phyloP scores from a whole-genome alignment of 2,329 filamentous ascomycete species.

The Monilinia laxa region DNA sequence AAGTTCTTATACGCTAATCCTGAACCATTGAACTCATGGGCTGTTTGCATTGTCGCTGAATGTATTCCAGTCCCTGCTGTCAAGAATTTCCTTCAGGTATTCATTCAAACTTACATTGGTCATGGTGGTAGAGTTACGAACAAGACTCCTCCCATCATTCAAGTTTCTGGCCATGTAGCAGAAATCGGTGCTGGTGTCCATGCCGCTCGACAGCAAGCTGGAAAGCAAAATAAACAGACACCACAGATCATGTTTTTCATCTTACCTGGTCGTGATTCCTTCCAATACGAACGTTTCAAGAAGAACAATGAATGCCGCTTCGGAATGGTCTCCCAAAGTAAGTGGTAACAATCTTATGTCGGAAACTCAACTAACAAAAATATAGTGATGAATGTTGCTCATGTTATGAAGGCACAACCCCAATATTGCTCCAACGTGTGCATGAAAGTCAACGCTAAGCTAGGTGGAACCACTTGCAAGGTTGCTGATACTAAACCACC shows the following conservation, averaged over 20 bases:
- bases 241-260: slow-evolving; percentile 82
- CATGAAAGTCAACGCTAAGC: slow-evolving; percentile 97
- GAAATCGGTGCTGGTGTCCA: slow-evolving; percentile 28
- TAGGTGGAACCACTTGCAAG: slow-evolving; percentile 74
- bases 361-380: slow-evolving; percentile 2
- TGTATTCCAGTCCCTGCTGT: slow-evolving; percentile 50
- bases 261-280: slow-evolving; percentile 67
- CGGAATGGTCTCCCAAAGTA: slow-evolving; percentile 73
- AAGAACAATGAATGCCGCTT: slow-evolving; percentile 83
- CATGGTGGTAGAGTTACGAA: slow-evolving; percentile 60
- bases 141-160: slow-evolving; percentile 46
- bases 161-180: not conserved
- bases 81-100: slow-evolving; percentile 56
- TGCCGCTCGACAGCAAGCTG: slow-evolving; percentile 27
- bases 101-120: slow-evolving; percentile 57
- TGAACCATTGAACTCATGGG: slow-evolving; percentile 68
- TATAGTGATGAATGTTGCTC: slow-evolving; percentile 65
- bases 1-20: slow-evolving; percentile 69
- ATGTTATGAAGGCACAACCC: slow-evolving; percentile 66
- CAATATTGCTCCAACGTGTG: slow-evolving; percentile 93
- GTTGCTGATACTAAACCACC: slow-evolving; percentile 23
- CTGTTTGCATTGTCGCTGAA: slow-evolving; percentile 64
- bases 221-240: slow-evolving; percentile 25
- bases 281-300: slow-evolving; percentile 82
- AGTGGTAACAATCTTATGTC: slow-evolving; percentile 21